These are phyloP conservation scores for Beauveria varroae DNA, from an alignment of 2,329 filamentous ascomycete species.

Conservation along the genomic window DNA sequence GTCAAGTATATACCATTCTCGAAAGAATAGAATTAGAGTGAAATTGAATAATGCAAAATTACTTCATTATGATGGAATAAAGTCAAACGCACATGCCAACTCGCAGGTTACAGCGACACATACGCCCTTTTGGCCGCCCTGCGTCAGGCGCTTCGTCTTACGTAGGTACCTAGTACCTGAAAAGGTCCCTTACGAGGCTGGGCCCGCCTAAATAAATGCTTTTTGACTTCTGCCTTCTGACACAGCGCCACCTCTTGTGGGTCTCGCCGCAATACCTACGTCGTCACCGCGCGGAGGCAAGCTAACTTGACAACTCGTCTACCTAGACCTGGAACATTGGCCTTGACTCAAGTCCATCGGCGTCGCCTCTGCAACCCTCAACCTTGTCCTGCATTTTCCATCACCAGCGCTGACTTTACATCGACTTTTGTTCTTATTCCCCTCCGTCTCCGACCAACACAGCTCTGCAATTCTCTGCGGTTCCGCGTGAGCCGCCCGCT, in stretches of 20 bases:
- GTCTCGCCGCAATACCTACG: slow-evolving; percentile 8
- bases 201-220: neutral
- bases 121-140: neutral
- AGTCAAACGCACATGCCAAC: too few species aligned
- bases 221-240: neutral
- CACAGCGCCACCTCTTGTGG: slow-evolving; percentile 8
- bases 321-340: slow-evolving; percentile 6
- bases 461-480: neutral
- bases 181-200: neutral
- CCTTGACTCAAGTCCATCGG: slow-evolving; percentile 7
- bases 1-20: too few species aligned
- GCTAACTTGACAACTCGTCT: neutral
- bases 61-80: too few species aligned
- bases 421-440: neutral
- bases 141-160: neutral
- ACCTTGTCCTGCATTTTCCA: neutral
- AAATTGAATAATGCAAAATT: too few species aligned
- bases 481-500: slow-evolving; percentile 3
- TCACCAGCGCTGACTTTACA: neutral
- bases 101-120: neutral
- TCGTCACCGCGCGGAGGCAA: slow-evolving; percentile 12
- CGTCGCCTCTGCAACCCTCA: neutral
- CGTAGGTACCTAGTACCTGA: neutral
- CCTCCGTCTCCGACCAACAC: neutral
- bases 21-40: too few species aligned